These are phyloP conservation scores for Coprinellus aureogranulatus DNA, from an alignment of 768 basidiomycete species.

Conservation along the genomic window DNA sequence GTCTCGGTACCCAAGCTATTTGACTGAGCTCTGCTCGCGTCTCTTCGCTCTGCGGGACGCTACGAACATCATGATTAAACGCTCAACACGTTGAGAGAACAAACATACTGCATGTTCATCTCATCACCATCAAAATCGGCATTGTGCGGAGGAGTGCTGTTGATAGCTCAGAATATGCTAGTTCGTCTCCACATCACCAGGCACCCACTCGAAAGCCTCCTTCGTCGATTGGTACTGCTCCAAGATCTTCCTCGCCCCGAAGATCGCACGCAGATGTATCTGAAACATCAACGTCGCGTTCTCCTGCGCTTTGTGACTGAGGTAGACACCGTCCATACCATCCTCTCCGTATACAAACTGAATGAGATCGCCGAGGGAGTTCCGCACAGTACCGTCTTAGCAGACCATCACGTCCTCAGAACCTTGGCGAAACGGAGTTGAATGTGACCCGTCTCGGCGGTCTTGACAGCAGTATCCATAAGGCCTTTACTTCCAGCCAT, in stretches of 20 bases:
- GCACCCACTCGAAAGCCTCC: conserved; percentile 97
- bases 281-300: conserved; percentile 91
- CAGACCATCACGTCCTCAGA: conserved; percentile 93
- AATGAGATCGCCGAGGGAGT: conserved; percentile 93
- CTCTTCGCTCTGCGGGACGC: conserved; percentile 97
- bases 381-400: conserved; percentile 97
- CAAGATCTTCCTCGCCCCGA: conserved; percentile 82
- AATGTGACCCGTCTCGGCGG: conserved; percentile 99
- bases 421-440: conserved; percentile 98
- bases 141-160: conserved; percentile 93
- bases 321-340: conserved; percentile 97
- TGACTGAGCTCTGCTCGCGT: conserved; percentile 97
- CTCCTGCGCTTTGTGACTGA: conserved; percentile 75
- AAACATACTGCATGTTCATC: conserved; percentile 99
- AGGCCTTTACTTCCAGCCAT: conserved; percentile 99
- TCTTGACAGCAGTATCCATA: conserved; percentile 99
- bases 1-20: conserved; percentile 97
- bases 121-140: conserved; percentile 99
- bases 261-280: conserved; percentile 88
- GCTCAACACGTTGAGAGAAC: neutral
- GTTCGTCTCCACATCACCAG: no score
- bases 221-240: conserved; percentile 85
- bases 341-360: conserved; percentile 98
- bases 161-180: conserved; percentile 17
- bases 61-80: conserved; percentile 29